These are phyloP conservation scores for Pneumocystis oryctolagi DNA, from an alignment of 1,139 yeast genomes.

Conservation along the genomic window DNA sequence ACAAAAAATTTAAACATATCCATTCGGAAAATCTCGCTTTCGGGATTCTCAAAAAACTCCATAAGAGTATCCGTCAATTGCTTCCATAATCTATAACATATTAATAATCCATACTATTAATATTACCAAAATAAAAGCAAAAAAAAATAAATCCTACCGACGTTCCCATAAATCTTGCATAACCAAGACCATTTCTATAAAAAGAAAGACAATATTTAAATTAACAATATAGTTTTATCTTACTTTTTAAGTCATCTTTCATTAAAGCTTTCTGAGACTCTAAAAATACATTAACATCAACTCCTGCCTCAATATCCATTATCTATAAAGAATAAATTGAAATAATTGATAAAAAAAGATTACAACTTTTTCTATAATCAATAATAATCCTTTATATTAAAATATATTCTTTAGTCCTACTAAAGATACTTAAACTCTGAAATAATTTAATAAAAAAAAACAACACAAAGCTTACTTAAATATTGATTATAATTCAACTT, in stretches of 20 bases:
- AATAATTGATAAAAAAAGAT: background rate
- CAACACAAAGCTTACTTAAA: background rate
- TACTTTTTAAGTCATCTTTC: background rate
- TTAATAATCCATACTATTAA: background rate
- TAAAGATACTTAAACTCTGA: background rate
- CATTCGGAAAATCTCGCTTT: constrained; percentile 40
- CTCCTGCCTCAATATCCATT: background rate
- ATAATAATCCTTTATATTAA: background rate
- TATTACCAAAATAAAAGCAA: background rate
- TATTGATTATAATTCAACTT: background rate
- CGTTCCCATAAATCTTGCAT: constrained; percentile 81
- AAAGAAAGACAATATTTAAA: background rate
- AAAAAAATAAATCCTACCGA: constrained; percentile 28
- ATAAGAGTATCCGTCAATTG: constrained; percentile 62
- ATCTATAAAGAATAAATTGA: background rate
- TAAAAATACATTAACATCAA: background rate
- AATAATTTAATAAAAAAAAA: background rate
- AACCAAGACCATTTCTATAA: constrained; percentile 36
- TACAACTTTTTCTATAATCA: background rate
- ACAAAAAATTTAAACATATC: constrained; percentile 63
- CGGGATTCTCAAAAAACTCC: constrained; percentile 42
- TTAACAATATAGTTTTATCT: background rate
- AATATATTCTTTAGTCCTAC: background rate
- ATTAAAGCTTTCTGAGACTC: background rate
- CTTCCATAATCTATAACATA: constrained; percentile 34